These are phyloP conservation scores for Dactylonectria estremocensis DNA, from an alignment of 2,329 filamentous ascomycete species.

Conservation along the genomic window DNA sequence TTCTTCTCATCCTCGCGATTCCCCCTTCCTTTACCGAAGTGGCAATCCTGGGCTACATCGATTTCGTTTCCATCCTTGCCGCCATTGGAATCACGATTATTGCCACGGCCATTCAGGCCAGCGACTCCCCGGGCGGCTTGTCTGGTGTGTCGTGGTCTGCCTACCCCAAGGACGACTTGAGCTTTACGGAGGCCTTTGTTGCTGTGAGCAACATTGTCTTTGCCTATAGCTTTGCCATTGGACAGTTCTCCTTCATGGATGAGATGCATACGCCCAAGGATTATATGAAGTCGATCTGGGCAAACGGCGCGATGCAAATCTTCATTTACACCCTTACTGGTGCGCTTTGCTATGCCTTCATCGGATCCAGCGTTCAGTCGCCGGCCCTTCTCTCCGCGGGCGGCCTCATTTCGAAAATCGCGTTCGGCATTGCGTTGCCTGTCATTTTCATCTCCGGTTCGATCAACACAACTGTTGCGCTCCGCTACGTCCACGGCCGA, in stretches of 20 bases:
- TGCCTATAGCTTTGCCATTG: conserved; percentile 32
- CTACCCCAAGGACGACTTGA: conserved; percentile 28
- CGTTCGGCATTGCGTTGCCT: conserved; percentile 29
- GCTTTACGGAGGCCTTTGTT: conserved; percentile 31
- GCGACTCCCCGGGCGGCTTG: conserved; percentile 11
- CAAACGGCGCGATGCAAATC: conserved; percentile 27
- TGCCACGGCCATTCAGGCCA: conserved; percentile 24
- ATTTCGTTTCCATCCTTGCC: conserved; percentile 29
- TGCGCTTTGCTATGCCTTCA: conserved; percentile 31
- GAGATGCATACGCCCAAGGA: conserved; percentile 34
- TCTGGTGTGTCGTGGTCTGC: conserved; percentile 29
- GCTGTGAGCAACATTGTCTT: conserved; percentile 35
- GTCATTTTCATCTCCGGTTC: conserved; percentile 34
- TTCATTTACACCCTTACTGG: conserved; percentile 32
- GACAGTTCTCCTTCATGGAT: conserved; percentile 35
- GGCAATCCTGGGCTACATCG: conserved; percentile 30
- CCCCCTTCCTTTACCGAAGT: conserved; percentile 32
- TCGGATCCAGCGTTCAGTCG: conserved; percentile 31
- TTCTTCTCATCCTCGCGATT: conserved; percentile 33
- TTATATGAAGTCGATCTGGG: conserved; percentile 35
- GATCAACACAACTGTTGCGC: conserved; percentile 32
- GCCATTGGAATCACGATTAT: conserved; percentile 33
- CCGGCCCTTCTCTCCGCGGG: conserved; percentile 30
- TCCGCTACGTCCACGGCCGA: conserved; percentile 31
- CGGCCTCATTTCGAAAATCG: conserved; percentile 24